phyloP scores from a whole-genome alignment of 805 yeast species.

The Candida glaebosa region DNA sequence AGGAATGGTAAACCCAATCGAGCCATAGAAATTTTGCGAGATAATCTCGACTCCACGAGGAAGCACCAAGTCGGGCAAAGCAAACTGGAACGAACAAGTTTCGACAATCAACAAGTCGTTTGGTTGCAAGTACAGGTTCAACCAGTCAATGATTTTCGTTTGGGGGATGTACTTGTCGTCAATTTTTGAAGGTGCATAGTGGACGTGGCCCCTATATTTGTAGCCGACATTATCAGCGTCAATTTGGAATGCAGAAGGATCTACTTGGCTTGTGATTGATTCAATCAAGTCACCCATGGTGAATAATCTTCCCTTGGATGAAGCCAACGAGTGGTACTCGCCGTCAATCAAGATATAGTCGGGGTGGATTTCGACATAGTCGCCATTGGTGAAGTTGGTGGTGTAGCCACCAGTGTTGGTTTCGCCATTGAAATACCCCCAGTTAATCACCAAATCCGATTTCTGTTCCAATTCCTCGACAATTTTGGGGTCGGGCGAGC shows the following conservation, averaged over 20 bases:
- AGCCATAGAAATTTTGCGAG: conserved; percentile 74
- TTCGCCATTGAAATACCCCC: conserved; percentile 57
- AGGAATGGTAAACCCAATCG: conserved; percentile 88
- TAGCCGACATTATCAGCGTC: conserved; percentile 15
- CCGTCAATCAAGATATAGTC: conserved; percentile 39
- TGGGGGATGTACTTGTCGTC: conserved; percentile 21
- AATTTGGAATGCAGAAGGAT: conserved; percentile 11
- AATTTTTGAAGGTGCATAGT: conserved; percentile 6
- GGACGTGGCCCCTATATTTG: conserved; percentile 11
- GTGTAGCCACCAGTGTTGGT: conserved; percentile 26
- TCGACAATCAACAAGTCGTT: conserved; percentile 76
- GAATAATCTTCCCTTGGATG: conserved; percentile 24
- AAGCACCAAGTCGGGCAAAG: conserved; percentile 61
- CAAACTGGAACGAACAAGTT: conserved; percentile 82
- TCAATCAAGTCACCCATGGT: conserved; percentile 31
- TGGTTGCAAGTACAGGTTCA: conserved; percentile 43
- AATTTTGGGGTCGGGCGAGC: conserved; percentile 24
- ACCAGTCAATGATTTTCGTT: conserved; percentile 29
- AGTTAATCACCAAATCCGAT: conserved; percentile 65
- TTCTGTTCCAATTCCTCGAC: conserved; percentile 29
- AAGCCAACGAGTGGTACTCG: conserved; percentile 18
- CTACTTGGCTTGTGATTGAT: conserved; percentile 21
- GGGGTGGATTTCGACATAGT: conserved; percentile 37
- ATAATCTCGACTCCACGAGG: conserved; percentile 50
- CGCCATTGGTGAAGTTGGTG: conserved; percentile 18